These are phyloP conservation scores for Colletotrichum agaves DNA, from an alignment of 2,329 filamentous ascomycete genomes.

Conservation along the genomic window DNA sequence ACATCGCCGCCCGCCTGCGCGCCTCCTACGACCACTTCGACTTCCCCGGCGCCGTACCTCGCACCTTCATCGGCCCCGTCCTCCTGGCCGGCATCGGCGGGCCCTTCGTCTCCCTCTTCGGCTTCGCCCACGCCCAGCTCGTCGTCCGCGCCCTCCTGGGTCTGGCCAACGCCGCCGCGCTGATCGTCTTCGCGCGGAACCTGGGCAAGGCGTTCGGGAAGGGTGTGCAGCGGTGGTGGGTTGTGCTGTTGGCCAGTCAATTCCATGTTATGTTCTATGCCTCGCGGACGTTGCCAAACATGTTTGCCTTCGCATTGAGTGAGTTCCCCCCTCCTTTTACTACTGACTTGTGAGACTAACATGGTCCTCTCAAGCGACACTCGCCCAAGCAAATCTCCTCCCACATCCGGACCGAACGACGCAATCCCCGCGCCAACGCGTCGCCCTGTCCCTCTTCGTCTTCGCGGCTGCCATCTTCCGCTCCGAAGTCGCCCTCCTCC, in stretches of 20 bases:
- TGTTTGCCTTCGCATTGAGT: constrained; percentile 93
- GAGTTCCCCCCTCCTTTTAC: constrained; percentile 48
- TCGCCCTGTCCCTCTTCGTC: constrained; percentile 80
- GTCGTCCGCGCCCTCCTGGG: constrained; percentile 82
- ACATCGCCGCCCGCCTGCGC: constrained; percentile 64
- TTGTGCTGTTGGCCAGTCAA: constrained; percentile 80
- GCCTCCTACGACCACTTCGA: constrained; percentile 85
- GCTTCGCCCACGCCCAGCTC: constrained; percentile 66
- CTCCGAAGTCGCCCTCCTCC: constrained; percentile 85
- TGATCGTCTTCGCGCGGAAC: constrained; percentile 73
- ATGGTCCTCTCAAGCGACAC: constrained; percentile 64
- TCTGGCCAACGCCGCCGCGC: constrained; percentile 74
- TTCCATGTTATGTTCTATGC: constrained; percentile 96
- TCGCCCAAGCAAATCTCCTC: constrained; percentile 66
- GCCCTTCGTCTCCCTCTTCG: constrained; percentile 69
- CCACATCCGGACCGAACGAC: constrained; percentile 45
- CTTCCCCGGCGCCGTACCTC: constrained; percentile 91
- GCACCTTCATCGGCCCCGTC: constrained; percentile 87
- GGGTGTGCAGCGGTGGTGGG: constrained; percentile 80
- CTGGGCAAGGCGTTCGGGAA: constrained; percentile 76
- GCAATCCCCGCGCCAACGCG: constrained; percentile 59
- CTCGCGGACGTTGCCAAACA: constrained; percentile 91
- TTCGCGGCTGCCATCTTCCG: constrained; percentile 87
- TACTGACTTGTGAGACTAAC: neutral
- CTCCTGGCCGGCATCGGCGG: constrained; percentile 78